A percentile compares a stretch with the other conserved stretches of the same genome.
Conservation (phyloP, 2,329 filamentous ascomycete species). For the Teratosphaeria pseudoeucalypti region DNA sequence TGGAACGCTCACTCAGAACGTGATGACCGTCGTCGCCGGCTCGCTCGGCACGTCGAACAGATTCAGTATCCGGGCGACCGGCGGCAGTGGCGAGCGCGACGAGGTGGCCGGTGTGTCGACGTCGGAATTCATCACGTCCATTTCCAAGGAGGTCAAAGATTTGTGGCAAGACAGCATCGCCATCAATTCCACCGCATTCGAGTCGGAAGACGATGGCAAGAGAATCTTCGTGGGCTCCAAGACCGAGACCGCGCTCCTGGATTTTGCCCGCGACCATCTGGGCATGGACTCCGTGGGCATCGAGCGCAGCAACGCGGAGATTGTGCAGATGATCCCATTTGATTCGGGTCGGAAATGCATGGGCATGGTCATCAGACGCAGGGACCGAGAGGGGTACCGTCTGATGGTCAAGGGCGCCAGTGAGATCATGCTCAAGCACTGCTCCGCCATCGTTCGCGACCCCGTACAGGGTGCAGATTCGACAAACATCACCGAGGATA, state of each 20-base stretch:
- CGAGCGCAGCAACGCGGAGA: constrained; percentile 51
- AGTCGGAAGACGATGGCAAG: constrained; percentile 51
- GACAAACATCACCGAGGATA: constrained; percentile 44
- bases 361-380: constrained; percentile 50
- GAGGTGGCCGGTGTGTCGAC: constrained; percentile 40
- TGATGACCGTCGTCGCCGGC: constrained; percentile 67
- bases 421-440: constrained; percentile 40
- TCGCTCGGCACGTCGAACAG: constrained; percentile 51
- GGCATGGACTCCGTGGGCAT: constrained; percentile 52
- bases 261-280: constrained; percentile 55
- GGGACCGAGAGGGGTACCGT: constrained; percentile 43
- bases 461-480: constrained; percentile 48
- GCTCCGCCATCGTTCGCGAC: constrained; percentile 46
- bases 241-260: constrained; percentile 65
- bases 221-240: constrained; percentile 61
- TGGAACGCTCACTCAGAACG: constrained; percentile 63
- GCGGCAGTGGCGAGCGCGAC: constrained; percentile 26
- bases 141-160: constrained; percentile 40
- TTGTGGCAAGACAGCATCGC: constrained; percentile 54
- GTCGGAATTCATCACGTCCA: constrained; percentile 38
- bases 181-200: constrained; percentile 61
- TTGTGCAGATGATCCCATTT: constrained; percentile 49
- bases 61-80: constrained; percentile 38
- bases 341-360: constrained; percentile 61
- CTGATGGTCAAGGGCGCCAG: constrained; percentile 45